Conservation (phyloP, 371 early-diverging fungal genomes). For the Polyrhizophydium stewartii region DNA sequence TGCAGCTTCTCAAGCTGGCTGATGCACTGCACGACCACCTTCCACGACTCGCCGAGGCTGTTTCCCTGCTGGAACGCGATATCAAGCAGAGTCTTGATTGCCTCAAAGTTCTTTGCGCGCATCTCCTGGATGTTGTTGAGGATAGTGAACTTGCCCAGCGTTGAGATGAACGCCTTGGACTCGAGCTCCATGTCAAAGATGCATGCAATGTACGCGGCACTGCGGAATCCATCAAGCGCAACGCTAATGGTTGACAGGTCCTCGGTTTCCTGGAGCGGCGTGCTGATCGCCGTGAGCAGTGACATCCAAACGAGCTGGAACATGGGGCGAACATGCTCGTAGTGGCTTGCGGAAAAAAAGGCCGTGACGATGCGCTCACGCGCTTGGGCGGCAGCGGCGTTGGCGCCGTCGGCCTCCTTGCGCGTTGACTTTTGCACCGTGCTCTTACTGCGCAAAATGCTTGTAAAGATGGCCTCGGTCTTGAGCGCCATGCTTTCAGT, state of each 20-base stretch:
- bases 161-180: constrained; percentile 84
- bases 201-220: constrained; percentile 74
- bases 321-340: constrained; percentile 89
- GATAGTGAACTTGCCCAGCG: constrained; percentile 81
- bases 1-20: constrained; percentile 74
- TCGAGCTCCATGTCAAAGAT: constrained; percentile 85
- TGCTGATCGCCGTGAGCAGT: constrained; percentile 76
- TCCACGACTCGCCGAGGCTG: constrained; percentile 80
- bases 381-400: too few relatives aligned
- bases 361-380: not conserved
- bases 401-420: not conserved
- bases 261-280: constrained; percentile 78
- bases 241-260: constrained; percentile 63
- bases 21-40: constrained; percentile 81
- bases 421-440: not conserved
- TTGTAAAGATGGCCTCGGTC: constrained; percentile 45
- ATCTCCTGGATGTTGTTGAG: constrained; percentile 74
- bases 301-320: constrained; percentile 91
- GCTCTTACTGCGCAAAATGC: constrained; percentile 13
- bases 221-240: constrained; percentile 74
- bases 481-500: constrained; percentile 44
- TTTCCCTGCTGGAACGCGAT: constrained; percentile 79
- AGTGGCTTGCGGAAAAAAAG: constrained; percentile 35
- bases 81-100: constrained; percentile 77
- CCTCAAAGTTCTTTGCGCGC: constrained; percentile 85